Conservation (phyloP, 202 grass and related monocot genomes). For the Carex arenaria region DNA sequence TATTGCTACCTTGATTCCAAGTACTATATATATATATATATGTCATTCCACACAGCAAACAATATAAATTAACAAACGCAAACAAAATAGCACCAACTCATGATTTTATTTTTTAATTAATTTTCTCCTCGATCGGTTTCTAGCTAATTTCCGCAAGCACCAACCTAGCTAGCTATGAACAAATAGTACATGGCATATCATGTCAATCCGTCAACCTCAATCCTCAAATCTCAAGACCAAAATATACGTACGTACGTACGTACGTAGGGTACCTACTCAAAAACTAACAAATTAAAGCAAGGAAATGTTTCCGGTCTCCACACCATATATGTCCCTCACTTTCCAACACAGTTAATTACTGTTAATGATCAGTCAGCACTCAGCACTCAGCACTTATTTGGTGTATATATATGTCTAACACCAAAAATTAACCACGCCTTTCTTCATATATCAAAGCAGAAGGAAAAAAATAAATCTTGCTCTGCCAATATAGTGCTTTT, state of each 20-base stretch:
- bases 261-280: background rate
- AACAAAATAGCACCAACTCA: no score
- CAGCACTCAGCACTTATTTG: background rate
- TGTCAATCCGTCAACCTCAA: no score
- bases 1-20: no score
- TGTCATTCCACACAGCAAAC: no score
- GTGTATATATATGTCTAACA: background rate
- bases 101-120: no score
- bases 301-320: conserved; percentile 3
- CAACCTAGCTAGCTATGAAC: no score
- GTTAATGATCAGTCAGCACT: conserved; percentile 1
- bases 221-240: background rate
- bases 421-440: background rate
- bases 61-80: no score
- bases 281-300: background rate
- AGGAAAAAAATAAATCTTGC: background rate
- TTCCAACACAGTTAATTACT: background rate
- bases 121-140: no score
- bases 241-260: no score
- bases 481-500: background rate
- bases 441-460: background rate
- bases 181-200: no score
- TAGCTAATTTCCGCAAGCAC: no score
- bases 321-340: background rate
- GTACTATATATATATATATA: no score